Conservation (phyloP, 306 rosid genomes). For the Castanea mollissima region DNA sequence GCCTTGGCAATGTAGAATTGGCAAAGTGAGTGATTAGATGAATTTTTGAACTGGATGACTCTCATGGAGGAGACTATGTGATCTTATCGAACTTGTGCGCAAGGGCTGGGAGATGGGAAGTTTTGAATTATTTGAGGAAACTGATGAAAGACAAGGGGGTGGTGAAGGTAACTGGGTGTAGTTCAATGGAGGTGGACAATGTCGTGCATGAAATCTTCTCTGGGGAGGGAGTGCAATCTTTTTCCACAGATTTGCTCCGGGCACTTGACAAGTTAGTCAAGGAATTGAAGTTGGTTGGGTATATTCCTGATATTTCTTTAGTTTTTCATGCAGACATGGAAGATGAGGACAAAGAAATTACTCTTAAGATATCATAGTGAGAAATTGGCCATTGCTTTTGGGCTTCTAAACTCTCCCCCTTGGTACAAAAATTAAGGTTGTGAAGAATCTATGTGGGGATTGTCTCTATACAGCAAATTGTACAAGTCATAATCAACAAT, state of each 20-base stretch:
- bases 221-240: conserved; percentile 58
- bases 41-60: conserved; percentile 65
- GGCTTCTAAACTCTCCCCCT: conserved; percentile 71
- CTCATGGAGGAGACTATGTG: conserved; percentile 85
- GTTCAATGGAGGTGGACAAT: conserved; percentile 77
- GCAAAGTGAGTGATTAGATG: conserved; percentile 52
- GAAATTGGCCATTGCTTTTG: conserved; percentile 71
- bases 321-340: conserved; percentile 68
- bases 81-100: conserved; percentile 77
- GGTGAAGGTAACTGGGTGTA: conserved; percentile 73
- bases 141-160: conserved; percentile 67
- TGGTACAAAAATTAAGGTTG: conserved; percentile 64
- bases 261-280: conserved; percentile 68
- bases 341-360: conserved; percentile 58
- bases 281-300: conserved; percentile 67
- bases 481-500: too few relatives aligned
- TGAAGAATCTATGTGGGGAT: conserved; percentile 79
- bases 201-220: conserved; percentile 80
- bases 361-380: conserved; percentile 80
- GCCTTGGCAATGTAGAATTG: conserved; percentile 69
- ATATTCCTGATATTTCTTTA: conserved; percentile 68
- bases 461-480: conserved; percentile 26
- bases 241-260: conserved; percentile 43
- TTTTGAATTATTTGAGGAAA: conserved; percentile 63
- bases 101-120: conserved; percentile 73